A percentile compares a stretch with the other conserved stretches of the same genome.
Evolutionary conservation across 129 eudicot genomes (phyloP).

Genomic region (Daucus carota): DNA sequence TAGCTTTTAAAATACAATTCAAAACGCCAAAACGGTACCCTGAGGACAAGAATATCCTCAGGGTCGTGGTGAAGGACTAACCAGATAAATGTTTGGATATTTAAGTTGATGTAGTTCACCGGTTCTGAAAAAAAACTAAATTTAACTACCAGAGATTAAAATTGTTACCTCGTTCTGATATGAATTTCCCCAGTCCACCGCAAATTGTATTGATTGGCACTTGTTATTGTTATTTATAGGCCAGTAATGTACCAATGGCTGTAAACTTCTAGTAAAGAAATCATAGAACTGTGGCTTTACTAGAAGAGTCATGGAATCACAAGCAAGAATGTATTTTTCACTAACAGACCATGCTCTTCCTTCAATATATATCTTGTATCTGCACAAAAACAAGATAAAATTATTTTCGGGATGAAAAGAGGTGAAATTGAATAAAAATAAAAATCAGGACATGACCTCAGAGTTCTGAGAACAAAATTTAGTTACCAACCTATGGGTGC

Average conservation of each 20-base stretch:
- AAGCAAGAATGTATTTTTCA: constrained; percentile 75
- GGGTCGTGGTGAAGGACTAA: no score
- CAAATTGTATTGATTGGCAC: constrained; percentile 68
- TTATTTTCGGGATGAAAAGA: background rate
- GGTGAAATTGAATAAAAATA: background rate
- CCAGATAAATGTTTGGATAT: no score
- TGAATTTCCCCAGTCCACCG: constrained; percentile 84
- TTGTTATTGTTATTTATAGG: constrained; percentile 46
- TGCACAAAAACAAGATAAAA: constrained; percentile 8
- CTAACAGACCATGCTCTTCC: constrained; percentile 94
- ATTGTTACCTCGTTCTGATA: constrained; percentile 51
- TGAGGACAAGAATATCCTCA: no score
- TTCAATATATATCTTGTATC: constrained; percentile 81
- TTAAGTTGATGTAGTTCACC: no score
- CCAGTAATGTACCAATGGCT: constrained; percentile 79
- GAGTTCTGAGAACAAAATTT: background rate
- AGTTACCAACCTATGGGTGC: background rate
- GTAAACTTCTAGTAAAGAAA: constrained; percentile 72
- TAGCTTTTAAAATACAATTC: no score
- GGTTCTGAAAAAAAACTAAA: no score
- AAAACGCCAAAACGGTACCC: no score
- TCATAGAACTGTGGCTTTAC: constrained; percentile 68
- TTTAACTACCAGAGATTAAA: background rate
- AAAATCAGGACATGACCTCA: background rate
- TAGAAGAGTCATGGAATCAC: constrained; percentile 65